Percentiles rank a stretch among this genome's conserved stretches.
Evolutionary conservation across 306 rosid genomes (phyloP).

Genomic region (Dalbergia oliveri): DNA sequence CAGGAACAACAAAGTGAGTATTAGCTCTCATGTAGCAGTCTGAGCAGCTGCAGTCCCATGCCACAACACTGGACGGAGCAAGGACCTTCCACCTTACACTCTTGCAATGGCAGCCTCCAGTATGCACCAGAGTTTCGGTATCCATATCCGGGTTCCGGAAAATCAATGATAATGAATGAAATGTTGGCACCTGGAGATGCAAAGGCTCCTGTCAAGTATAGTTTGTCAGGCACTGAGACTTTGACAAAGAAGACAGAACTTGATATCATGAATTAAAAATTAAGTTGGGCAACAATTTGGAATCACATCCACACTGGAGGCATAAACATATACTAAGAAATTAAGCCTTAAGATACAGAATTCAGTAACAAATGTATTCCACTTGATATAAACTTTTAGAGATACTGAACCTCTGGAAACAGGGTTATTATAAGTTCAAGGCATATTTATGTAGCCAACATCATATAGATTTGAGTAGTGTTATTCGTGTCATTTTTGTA

Average conservation of each 20-base stretch:
- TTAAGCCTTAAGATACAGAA: background rate
- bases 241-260: background rate
- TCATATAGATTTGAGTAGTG: background rate
- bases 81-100: constrained; percentile 75
- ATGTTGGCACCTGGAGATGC: background rate
- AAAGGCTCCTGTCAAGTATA: constrained; percentile 8
- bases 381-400: background rate
- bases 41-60: constrained; percentile 86
- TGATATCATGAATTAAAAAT: background rate
- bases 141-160: constrained; percentile 60
- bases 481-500: no score
- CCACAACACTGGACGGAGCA: constrained; percentile 72
- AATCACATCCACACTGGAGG: constrained; percentile 4
- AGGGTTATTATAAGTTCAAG: background rate
- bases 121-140: constrained; percentile 63
- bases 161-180: background rate
- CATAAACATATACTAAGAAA: constrained; percentile 13
- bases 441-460: background rate
- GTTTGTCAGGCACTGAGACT: constrained; percentile 2
- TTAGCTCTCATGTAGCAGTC: constrained; percentile 80
- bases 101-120: constrained; percentile 92
- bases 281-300: constrained; percentile 7
- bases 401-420: constrained; percentile 7
- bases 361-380: constrained; percentile 25
- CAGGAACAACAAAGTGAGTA: constrained; percentile 71